Evolutionary conservation across 2,329 filamentous ascomycete species (phyloP), one percentile per base, ranked within the genome.

Genomic region (Ceratocystis eucalypticola): DNA sequence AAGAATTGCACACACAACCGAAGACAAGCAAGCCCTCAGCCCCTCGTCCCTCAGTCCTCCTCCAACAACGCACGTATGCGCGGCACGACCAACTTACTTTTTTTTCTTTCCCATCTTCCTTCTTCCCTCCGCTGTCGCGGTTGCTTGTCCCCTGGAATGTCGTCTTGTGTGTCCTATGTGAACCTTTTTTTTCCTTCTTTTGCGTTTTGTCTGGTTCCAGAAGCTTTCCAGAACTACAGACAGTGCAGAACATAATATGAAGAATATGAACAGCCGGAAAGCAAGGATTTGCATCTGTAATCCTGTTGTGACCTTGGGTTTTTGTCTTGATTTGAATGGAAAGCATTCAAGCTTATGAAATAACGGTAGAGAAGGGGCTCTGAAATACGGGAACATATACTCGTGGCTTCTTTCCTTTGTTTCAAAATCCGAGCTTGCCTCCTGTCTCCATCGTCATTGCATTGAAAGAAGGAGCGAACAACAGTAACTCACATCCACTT

Each of bases 201-300:
- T 57, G 53, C 53, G 15, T 28, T 30, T 46, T 62, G 12, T 48
- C 61, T 45, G 12, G 25, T 62, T 65, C 63, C 50, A 65, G 63
- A 65, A 65, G 20, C 50, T 45, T 65, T 65, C 63, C 63, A 59
- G 63, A 65, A 65, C 10, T 65, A 28, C 63, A 55, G 45, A 62
- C 37, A 33, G 22, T 48, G 41, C 41, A 62, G 22, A 45, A 45
- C 28, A 33, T 25, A 57, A 17, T 8, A 20, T 57, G 53, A 57
- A 57, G 15, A 57, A 57, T 33, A 37, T 57, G 17, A 33, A 37
- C 53, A 33, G 4, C 53, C n/a, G 28, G 25, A 17, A 2, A 57
- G 33, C 28, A 57, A 57, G 28, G 53, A 33, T 57, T 57, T 37
- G 25, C 33, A 30, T n/a, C 12, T 57, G 25, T 30, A n/a, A 17